These are phyloP conservation scores for Verticillium klebahnii DNA, from an alignment of 2,329 filamentous ascomycete species.

Conservation along the genomic window DNA sequence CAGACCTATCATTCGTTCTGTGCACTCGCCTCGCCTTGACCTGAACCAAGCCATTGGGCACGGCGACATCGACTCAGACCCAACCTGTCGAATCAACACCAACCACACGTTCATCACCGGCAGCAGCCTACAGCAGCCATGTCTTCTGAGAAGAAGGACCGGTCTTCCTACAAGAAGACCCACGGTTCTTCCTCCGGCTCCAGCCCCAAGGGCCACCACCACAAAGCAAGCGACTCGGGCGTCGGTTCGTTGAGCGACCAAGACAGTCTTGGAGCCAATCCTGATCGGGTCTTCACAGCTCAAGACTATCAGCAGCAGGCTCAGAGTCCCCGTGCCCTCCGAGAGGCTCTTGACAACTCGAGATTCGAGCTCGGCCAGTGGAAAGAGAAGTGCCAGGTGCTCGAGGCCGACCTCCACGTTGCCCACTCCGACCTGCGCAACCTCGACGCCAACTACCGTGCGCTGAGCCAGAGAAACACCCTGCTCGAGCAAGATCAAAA, in stretches of 20 bases:
- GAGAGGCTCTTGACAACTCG: conserved; percentile 13
- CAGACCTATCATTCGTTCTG: not conserved
- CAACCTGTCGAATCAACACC: not conserved
- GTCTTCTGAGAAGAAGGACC: conserved; percentile 11
- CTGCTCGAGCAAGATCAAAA: conserved; percentile 32
- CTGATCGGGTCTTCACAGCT: conserved; percentile 11
- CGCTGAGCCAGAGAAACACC: conserved; percentile 6
- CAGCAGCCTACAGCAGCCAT: conserved; percentile 7
- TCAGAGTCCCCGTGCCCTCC: conserved; percentile 13
- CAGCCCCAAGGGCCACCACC: conserved; percentile 10
- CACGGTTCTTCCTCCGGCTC: not conserved
- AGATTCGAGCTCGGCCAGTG: conserved; percentile 13
- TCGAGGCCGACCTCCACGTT: conserved; percentile 11
- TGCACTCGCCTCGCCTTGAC: not conserved
- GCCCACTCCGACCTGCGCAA: conserved; percentile 14
- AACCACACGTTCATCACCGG: not conserved
- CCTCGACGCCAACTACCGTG: conserved; percentile 20
- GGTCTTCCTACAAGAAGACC: conserved; percentile 9
- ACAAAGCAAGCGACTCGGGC: conserved; percentile 16
- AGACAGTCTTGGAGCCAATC: conserved; percentile 13
- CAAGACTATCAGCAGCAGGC: conserved; percentile 11
- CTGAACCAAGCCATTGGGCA: not conserved
- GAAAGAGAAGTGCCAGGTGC: conserved; percentile 16
- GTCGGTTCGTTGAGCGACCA: conserved; percentile 15
- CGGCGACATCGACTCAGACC: not conserved